A percentile compares a stretch with the other conserved stretches of the same genome.
These are phyloP conservation scores for Orbilia ellipsospora DNA, from an alignment of 2,329 filamentous ascomycete genomes.

Conservation along the genomic window DNA sequence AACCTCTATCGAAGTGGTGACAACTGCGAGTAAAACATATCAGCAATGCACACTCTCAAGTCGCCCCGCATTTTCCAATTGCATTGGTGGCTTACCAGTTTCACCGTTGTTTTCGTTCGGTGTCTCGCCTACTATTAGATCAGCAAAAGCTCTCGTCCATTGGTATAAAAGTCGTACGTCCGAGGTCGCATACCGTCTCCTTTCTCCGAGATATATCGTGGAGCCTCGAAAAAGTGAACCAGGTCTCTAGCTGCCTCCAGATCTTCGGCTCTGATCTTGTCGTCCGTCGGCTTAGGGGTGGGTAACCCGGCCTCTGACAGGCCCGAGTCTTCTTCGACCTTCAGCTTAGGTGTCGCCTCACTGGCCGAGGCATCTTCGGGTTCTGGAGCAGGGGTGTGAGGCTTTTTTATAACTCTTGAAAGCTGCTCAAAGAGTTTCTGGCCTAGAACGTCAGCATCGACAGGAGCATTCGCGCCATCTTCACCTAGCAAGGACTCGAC, in stretches of 20 bases:
- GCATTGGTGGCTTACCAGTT: constrained; percentile 23
- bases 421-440: constrained; percentile 53
- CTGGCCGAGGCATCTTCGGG: constrained; percentile 46
- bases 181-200: constrained; percentile 42
- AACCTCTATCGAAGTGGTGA: constrained; percentile 36
- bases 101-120: constrained; percentile 18
- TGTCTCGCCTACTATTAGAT: constrained; percentile 23
- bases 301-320: constrained; percentile 37
- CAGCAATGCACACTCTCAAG: constrained; percentile 1
- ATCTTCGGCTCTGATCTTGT: constrained; percentile 49
- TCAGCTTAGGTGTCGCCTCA: constrained; percentile 43
- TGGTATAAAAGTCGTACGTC: constrained; percentile 3
- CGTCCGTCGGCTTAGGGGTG: constrained; percentile 43
- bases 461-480: constrained; percentile 26
- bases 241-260: constrained; percentile 49
- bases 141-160: constrained; percentile 14
- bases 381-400: constrained; percentile 54
- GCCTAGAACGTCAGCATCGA: constrained; percentile 40
- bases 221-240: constrained; percentile 54
- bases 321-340: constrained; percentile 47
- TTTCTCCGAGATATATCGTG: constrained; percentile 51
- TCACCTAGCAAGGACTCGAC: constrained; percentile 46
- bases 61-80: background rate
- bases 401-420: constrained; percentile 52
- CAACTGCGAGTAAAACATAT: constrained; percentile 16